phyloP scores from a whole-genome alignment of 139 green algal genomes.

The Coelastrella sp. region DNA sequence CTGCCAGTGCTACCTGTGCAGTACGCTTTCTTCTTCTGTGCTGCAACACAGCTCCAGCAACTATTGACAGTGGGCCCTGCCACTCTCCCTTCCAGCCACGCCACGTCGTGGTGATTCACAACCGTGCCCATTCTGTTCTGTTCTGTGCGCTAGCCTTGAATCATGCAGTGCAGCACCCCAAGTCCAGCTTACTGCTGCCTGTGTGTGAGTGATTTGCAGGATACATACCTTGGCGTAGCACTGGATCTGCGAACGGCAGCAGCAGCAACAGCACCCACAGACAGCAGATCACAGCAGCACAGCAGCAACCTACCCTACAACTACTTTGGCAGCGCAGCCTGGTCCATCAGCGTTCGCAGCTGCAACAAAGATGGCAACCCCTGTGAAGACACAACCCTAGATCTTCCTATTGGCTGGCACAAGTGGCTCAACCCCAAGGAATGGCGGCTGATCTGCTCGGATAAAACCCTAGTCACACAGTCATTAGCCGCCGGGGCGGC shows the following conservation, averaged over 20 bases:
- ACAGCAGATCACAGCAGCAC: background rate
- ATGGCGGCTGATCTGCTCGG: background rate
- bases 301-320: background rate
- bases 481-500: conserved; percentile 9
- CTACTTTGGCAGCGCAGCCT: conserved; percentile 29
- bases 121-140: too few species aligned
- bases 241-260: conserved; percentile 7
- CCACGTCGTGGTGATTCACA: too few species aligned
- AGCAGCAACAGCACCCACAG: background rate
- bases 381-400: background rate
- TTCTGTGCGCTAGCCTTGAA: too few species aligned
- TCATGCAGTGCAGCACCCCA: too few species aligned
- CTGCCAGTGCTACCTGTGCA: background rate
- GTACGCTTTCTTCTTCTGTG: too few species aligned
- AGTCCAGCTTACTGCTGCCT: too few species aligned
- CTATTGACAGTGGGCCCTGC: too few species aligned
- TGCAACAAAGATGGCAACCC: background rate
- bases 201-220: background rate
- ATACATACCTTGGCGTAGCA: conserved; percentile 15
- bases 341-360: conserved; percentile 5
- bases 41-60: too few species aligned
- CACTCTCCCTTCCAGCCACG: too few species aligned
- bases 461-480: background rate
- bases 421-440: background rate
- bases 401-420: background rate